A percentile compares a stretch with the other conserved stretches of the same genome.
These are phyloP conservation scores for Dimargaris cristalligena DNA, from an alignment of 192 early-diverging fungal species.

Conservation along the genomic window DNA sequence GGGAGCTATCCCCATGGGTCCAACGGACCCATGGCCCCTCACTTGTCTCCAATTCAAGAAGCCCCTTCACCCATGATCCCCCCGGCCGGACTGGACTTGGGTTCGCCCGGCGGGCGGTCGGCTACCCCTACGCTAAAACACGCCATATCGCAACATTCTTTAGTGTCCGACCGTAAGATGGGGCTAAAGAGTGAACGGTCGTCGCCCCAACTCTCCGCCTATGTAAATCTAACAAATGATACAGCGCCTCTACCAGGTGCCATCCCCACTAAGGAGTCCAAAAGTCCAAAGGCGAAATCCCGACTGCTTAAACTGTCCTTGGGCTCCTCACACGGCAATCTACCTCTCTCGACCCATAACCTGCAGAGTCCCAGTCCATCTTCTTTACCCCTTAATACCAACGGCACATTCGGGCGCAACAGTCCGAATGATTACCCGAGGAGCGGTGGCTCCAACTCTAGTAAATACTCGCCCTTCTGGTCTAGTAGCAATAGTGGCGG, in stretches of 20 bases:
- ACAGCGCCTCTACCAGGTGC: too few relatives aligned
- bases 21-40: background rate
- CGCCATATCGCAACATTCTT: background rate
- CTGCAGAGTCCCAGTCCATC: background rate
- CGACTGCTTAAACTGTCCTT: conserved; percentile 9
- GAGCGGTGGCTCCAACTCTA: background rate
- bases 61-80: background rate
- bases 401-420: background rate
- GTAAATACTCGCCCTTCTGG: background rate
- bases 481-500: background rate
- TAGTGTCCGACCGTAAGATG: background rate
- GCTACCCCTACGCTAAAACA: background rate
- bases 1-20: background rate
- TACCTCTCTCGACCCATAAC: background rate
- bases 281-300: background rate
- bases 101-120: background rate
- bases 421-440: background rate
- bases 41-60: background rate
- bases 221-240: too few relatives aligned
- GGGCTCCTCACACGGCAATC: background rate
- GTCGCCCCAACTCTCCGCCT: background rate
- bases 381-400: background rate
- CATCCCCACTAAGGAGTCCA: background rate
- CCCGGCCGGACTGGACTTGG: too few relatives aligned
- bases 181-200: background rate